These are phyloP conservation scores for Colletotrichum tropicale DNA, from an alignment of 2,329 filamentous ascomycete genomes.

Conservation along the genomic window DNA sequence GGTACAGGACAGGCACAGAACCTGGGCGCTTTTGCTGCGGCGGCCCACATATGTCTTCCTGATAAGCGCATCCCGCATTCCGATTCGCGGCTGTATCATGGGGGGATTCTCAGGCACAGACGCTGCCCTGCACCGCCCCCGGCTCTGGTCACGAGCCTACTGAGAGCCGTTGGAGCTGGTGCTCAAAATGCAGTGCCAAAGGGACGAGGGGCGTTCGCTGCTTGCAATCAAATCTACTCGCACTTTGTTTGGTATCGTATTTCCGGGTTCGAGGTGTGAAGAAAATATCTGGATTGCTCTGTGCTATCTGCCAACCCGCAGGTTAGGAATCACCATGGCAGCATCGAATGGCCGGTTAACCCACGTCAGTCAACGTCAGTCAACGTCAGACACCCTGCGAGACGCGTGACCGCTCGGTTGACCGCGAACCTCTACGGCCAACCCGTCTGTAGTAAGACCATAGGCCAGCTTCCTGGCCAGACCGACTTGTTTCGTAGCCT, in stretches of 20 bases:
- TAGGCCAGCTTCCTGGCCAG: background rate
- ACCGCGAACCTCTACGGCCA: background rate
- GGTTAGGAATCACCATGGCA: background rate
- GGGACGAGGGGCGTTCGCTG: background rate
- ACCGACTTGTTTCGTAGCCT: background rate
- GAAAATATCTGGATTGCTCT: background rate
- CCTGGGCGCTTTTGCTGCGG: background rate
- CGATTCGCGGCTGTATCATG: background rate
- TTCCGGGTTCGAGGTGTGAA: background rate
- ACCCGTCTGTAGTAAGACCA: background rate
- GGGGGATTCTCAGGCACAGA: background rate
- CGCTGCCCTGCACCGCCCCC: background rate
- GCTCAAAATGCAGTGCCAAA: background rate
- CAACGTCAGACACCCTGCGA: background rate
- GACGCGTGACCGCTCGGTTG: background rate
- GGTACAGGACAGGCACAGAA: background rate
- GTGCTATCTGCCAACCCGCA: background rate
- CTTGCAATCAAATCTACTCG: background rate
- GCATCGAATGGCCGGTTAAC: background rate
- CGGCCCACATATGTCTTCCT: background rate
- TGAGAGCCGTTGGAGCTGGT: background rate
- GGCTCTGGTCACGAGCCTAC: background rate
- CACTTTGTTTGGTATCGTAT: background rate
- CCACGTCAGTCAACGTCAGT: background rate
- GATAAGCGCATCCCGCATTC: constrained; percentile 2